A percentile compares a stretch with the other conserved stretches of the same genome.
Evolutionary conservation across 1,139 yeast species (phyloP).

Genomic region (Geotrichum carabidarum): DNA sequence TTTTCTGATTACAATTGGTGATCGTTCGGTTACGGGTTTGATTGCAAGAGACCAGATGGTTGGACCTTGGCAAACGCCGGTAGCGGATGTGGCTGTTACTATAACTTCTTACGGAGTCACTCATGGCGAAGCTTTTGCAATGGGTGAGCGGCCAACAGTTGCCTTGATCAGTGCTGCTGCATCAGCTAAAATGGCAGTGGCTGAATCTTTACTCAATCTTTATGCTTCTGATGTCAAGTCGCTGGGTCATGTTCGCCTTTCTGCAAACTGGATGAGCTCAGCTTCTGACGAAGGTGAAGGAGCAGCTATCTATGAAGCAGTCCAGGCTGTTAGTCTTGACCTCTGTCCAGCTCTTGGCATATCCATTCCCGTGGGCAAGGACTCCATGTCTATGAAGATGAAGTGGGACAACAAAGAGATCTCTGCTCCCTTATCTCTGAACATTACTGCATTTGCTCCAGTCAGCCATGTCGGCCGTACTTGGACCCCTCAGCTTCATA

Average conservation of each 20-base stretch:
- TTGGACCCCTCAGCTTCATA: constrained; percentile 85
- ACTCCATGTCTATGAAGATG: constrained; percentile 99
- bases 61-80: constrained; percentile 99
- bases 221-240: constrained; percentile 85
- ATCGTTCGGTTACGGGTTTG: constrained; percentile 91
- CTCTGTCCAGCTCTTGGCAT: constrained; percentile 90
- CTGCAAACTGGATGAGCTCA: constrained; percentile 99
- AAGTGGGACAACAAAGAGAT: constrained; percentile 82
- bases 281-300: constrained; percentile 96
- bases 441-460: constrained; percentile 86
- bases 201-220: constrained; percentile 84
- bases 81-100: constrained; percentile 98
- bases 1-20: constrained; percentile 96
- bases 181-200: constrained; percentile 92
- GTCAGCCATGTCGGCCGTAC: constrained; percentile 80
- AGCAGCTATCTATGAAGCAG: constrained; percentile 90
- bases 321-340: constrained; percentile 91
- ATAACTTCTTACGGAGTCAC: constrained; percentile 79
- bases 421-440: constrained; percentile 89
- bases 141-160: constrained; percentile 93
- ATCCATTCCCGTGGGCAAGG: constrained; percentile 96
- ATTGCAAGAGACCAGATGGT: constrained; percentile 98
- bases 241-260: constrained; percentile 70
- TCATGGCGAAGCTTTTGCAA: constrained; percentile 95
- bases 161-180: constrained; percentile 88